phyloP scores from a whole-genome alignment of 495 filamentous ascomycete species.

The Penicillium roqueforti region DNA sequence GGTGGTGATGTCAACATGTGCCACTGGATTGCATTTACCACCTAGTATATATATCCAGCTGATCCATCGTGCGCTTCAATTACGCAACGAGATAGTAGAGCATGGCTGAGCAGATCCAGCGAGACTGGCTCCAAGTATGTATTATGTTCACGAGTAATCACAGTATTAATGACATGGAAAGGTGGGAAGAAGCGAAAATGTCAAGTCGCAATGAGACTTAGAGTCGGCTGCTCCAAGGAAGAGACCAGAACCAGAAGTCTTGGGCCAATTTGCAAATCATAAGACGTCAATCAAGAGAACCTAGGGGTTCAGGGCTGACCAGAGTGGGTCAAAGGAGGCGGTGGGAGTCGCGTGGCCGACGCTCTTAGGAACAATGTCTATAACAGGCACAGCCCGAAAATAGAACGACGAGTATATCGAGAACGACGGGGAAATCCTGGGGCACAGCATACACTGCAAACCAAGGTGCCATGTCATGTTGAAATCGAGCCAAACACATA shows the following conservation, averaged over 20 bases:
- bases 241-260: not conserved
- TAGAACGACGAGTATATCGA: not conserved
- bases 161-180: conserved; percentile 6
- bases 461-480: not conserved
- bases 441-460: not conserved
- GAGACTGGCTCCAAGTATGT: not conserved
- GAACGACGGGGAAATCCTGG: not conserved
- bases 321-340: not conserved
- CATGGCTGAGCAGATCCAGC: not conserved
- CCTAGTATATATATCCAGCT: not conserved
- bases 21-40: not conserved
- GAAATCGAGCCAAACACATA: not conserved
- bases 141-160: conserved; percentile 13
- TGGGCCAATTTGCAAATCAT: conserved; percentile 7
- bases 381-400: not conserved
- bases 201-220: not conserved
- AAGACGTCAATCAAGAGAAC: conserved; percentile 9
- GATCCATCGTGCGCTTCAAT: not conserved
- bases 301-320: not conserved
- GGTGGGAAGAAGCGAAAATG: not conserved
- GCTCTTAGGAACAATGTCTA: not conserved
- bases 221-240: not conserved
- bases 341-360: not conserved
- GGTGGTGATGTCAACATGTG: not conserved
- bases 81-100: not conserved